Base-by-base conservation (phyloP, 441 rosid genomes). In the Lepidium campestre region DNA sequence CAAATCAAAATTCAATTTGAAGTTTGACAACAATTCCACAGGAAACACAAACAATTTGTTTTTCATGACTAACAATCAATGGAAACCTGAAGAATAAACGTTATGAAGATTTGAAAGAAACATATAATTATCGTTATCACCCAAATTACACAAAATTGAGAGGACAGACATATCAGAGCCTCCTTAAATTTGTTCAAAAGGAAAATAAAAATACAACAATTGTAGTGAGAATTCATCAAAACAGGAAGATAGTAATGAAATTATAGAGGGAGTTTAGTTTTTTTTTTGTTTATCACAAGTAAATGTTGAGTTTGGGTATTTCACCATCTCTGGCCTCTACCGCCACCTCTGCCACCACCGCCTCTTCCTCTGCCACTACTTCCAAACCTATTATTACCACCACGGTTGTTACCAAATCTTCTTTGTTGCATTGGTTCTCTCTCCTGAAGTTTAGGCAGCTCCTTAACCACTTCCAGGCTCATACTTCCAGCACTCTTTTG, bases 371-470 rank as follows among this genome's bases (percentile, higher is more conserved):
- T 75, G 40, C 85, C 59, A 29, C 71, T 68, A 49, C 78, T n/a
- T n/a, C n/a, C 41, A 62, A 70, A 71, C 15, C 78, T 59, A 64
- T 71, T 57, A 23, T 75, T 63, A 41, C 75, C 73, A 17, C 86
- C 73, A 19, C 87, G 58, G 13, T 83, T 71, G 12, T 87, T 65
- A 12, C 84, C 80, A 70, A 67, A 87, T 74, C 97, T 76, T 76
- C 91, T 89, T 37, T 57, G 62, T 44, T 81, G 86, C 20, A 86
- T 80, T 32, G 75, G 75, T 2, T 91, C 91, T 68, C 81, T 84
- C 79, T 85, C 90, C 77, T 91, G 94, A 69, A 94, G 79, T 13
- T 77, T 78, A 14, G 99, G 99, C 78, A 91, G 62, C 57, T 82
- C 65, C 58, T 85, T 84, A 55, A 94, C 60, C 50, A 80, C 86